Evolutionary conservation across 352 stramenopile species (phyloP), one percentile per base, ranked within the genome.

Genomic region (Pelagophyceae sp.): DNA sequence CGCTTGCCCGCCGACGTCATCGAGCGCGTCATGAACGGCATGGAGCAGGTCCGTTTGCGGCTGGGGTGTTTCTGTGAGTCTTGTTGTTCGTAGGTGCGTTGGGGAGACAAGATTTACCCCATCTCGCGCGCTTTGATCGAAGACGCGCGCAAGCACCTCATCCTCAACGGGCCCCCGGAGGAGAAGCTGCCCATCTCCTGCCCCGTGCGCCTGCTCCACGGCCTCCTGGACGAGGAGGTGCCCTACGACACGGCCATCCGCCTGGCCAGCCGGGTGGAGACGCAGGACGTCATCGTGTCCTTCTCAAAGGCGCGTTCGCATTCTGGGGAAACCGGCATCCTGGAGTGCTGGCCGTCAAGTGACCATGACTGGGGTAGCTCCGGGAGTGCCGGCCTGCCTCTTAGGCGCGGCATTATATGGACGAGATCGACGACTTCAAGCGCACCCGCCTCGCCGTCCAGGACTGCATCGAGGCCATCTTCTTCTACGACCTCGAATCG

Each of bases 141-240:
- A 61, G 82, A 86, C 64, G 82, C 78, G 0, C 70, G 79, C 0
- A 85, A 86, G 71, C 63, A 76, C 58, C 80, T 86, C 15, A 35
- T 86, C 64, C 79, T 85, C 20, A 51, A 77, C 37, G 82, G 82
- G 20, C 11, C 11, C 45, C 70, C 75, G 32, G 65, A 77, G 23
- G 61, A 71, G 33, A 74, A 64, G 1, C 72, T 86, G 29, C 51
- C 72, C 50, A 77, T 86, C 38, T 72, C 32, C 3, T 84, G 80
- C 74, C 81, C 82, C 71, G 79, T 86, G 37, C 72, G 82, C 31
- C 78, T 86, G 35, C 72, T 86, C 32, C 82, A 86, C 72, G 79
- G 82, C 27, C 54, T 85, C 27, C 51, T 81, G 32, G 82, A 85
- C 37, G 80, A 83, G 54, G 82, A 85, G 67, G 82, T 85, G 38